Percentiles rank a stretch among this genome's conserved stretches.
Conservation (phyloP, 192 early-diverging fungal genomes). For the Entomortierella lignicola region DNA sequence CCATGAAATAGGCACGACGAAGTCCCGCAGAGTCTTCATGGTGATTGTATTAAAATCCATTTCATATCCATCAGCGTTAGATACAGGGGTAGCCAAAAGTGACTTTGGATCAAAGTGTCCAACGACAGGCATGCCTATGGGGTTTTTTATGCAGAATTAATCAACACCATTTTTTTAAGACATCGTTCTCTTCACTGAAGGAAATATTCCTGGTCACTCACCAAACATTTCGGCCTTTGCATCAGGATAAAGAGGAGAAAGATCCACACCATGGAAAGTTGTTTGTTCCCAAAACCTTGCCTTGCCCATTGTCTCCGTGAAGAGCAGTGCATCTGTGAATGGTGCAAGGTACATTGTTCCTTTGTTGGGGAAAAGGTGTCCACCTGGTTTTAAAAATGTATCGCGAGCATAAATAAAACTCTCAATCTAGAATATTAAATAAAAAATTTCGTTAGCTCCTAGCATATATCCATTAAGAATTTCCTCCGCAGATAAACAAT, state of each 20-base stretch:
- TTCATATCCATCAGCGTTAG: conserved; percentile 57
- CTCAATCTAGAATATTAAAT: conserved; percentile 68
- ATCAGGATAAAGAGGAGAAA: conserved; percentile 82
- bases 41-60: conserved; percentile 92
- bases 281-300: conserved; percentile 87
- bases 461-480: background rate
- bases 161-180: too few relatives aligned
- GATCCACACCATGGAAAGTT: conserved; percentile 94
- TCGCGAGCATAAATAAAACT: conserved; percentile 90
- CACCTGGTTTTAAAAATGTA: conserved; percentile 91
- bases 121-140: conserved; percentile 84
- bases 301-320: conserved; percentile 95
- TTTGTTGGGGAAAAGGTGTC: conserved; percentile 89
- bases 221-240: conserved; percentile 93
- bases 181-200: too few relatives aligned
- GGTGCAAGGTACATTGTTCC: conserved; percentile 94
- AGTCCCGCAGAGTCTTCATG: conserved; percentile 81
- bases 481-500: background rate
- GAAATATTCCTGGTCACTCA: conserved; percentile 12
- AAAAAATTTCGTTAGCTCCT: background rate
- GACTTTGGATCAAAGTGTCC: conserved; percentile 91
- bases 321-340: conserved; percentile 79
- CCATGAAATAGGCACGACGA: conserved; percentile 90
- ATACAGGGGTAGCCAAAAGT: conserved; percentile 74
- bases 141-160: background rate